Conservation (phyloP, 306 rosid species). For the Medicago arabica region DNA sequence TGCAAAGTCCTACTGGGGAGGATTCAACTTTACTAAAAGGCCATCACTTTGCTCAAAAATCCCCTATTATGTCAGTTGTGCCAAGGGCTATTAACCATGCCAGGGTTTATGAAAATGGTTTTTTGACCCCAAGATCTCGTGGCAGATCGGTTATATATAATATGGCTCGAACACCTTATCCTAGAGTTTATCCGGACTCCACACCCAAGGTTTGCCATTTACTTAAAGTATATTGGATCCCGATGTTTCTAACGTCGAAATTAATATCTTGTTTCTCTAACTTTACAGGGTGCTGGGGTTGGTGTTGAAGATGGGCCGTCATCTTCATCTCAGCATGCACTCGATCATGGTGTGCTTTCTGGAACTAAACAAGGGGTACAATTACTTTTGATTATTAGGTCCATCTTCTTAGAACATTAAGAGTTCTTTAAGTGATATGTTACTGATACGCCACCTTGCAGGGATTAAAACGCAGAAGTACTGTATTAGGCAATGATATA, state of each 20-base stretch:
- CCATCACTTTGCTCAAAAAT: conserved; percentile 50
- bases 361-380: conserved; percentile 75
- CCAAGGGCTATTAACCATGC: conserved; percentile 57
- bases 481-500: conserved; percentile 76
- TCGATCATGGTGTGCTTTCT: conserved; percentile 54
- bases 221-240: not conserved
- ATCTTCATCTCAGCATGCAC: conserved; percentile 59
- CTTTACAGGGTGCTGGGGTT: conserved; percentile 58
- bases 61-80: conserved; percentile 55
- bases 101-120: conserved; percentile 64
- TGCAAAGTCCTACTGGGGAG: conserved; percentile 49
- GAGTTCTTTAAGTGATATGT: conserved; percentile 21
- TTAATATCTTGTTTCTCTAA: conserved; percentile 36
- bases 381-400: conserved; percentile 19
- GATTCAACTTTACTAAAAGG: conserved; percentile 44
- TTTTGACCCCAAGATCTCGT: conserved; percentile 74
- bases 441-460: conserved; percentile 35
- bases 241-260: conserved; percentile 1
- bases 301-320: conserved; percentile 59
- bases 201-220: conserved; percentile 59
- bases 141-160: conserved; percentile 86
- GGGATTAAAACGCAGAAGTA: conserved; percentile 76
- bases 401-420: conserved; percentile 12
- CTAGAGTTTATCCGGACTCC: conserved; percentile 60
- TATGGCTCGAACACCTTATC: conserved; percentile 88